A percentile compares a stretch with the other conserved stretches of the same genome.
Evolutionary conservation across 495 filamentous ascomycete species (phyloP).

Genomic region (Hypoxylon intermedium): DNA sequence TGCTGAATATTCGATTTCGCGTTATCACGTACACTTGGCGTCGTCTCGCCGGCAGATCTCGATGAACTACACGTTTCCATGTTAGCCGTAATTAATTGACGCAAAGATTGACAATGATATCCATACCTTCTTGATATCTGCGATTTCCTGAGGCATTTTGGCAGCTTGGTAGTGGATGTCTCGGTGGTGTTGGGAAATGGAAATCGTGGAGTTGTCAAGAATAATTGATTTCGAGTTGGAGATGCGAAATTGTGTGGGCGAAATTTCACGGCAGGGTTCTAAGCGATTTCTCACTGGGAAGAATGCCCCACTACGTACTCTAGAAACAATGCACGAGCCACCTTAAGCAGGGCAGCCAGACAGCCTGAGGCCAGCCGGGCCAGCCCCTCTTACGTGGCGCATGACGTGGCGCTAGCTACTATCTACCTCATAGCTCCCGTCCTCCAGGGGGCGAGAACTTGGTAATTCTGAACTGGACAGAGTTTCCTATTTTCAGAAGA

Average conservation of each 20-base stretch:
- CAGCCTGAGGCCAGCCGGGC: too few relatives aligned
- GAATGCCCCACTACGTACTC: slow-evolving; percentile 16
- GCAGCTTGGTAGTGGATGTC: slow-evolving; percentile 32
- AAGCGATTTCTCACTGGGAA: slow-evolving; percentile 36
- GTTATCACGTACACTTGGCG: slow-evolving; percentile 80
- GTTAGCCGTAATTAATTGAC: slow-evolving; percentile 39
- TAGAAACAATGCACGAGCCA: slow-evolving; percentile 6
- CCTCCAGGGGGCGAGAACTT: neutral
- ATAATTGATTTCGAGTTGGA: slow-evolving; percentile 38
- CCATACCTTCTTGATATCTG: slow-evolving; percentile 88
- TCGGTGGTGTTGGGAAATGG: slow-evolving; percentile 39
- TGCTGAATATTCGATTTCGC: neutral
- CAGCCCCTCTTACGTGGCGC: slow-evolving; percentile 7
- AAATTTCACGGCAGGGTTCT: slow-evolving; percentile 34
- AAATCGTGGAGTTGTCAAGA: slow-evolving; percentile 26
- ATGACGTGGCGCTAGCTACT: slow-evolving; percentile 36
- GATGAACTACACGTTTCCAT: slow-evolving; percentile 76
- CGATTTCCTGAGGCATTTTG: slow-evolving; percentile 97
- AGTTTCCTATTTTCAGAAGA: slow-evolving; percentile 26
- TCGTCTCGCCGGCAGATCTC: slow-evolving; percentile 99
- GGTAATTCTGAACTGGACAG: slow-evolving; percentile 26
- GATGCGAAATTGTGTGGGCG: slow-evolving; percentile 47
- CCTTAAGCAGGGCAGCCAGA: too few relatives aligned
- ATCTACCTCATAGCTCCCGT: neutral
- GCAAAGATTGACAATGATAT: neutral